These are phyloP conservation scores for Trichoderma arundinaceum DNA, from an alignment of 2,329 filamentous ascomycete species.

Conservation along the genomic window DNA sequence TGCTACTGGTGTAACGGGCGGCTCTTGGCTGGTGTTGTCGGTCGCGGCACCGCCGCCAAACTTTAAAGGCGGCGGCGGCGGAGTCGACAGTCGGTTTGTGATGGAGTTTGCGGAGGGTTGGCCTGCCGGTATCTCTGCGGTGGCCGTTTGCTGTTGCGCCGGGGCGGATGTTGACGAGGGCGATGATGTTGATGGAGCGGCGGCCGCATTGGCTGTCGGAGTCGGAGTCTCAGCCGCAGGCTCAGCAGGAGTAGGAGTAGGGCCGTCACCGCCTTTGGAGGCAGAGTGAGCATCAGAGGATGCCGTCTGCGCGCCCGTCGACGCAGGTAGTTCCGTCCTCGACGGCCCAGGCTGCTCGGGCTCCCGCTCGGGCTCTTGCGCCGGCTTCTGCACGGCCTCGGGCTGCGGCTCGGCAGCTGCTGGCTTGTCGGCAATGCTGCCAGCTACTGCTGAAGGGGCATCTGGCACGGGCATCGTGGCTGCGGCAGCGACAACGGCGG, in stretches of 20 bases:
- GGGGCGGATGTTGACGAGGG: not conserved
- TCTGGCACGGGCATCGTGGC: conserved; percentile 19
- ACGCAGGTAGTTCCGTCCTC: not conserved
- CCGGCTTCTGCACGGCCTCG: conserved; percentile 18
- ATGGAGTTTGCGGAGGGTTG: not conserved
- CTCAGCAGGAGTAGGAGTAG: not conserved
- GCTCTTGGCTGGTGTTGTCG: conserved; percentile 17
- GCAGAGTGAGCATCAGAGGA: conserved; percentile 1
- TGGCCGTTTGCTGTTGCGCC: conserved; percentile 11
- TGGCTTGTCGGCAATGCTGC: conserved; percentile 14
- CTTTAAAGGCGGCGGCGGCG: conserved; percentile 31
- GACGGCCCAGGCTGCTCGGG: no score
- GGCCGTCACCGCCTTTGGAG: not conserved
- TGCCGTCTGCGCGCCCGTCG: not conserved
- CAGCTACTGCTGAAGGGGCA: conserved; percentile 13
- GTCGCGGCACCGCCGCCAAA: conserved; percentile 6
- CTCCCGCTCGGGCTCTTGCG: conserved; percentile 23
- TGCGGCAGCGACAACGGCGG: conserved; percentile 15
- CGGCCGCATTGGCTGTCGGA: not conserved
- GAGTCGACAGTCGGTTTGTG: conserved; percentile 25
- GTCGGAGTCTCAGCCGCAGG: not conserved
- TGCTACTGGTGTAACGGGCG: conserved; percentile 21
- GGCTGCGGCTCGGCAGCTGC: conserved; percentile 3
- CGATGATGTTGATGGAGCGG: conserved; percentile 1
- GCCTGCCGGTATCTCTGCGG: not conserved